A percentile compares a stretch with the other conserved stretches of the same genome.
Conservation (phyloP, 2,329 filamentous ascomycete species). For the Zymoseptoria brevis region DNA sequence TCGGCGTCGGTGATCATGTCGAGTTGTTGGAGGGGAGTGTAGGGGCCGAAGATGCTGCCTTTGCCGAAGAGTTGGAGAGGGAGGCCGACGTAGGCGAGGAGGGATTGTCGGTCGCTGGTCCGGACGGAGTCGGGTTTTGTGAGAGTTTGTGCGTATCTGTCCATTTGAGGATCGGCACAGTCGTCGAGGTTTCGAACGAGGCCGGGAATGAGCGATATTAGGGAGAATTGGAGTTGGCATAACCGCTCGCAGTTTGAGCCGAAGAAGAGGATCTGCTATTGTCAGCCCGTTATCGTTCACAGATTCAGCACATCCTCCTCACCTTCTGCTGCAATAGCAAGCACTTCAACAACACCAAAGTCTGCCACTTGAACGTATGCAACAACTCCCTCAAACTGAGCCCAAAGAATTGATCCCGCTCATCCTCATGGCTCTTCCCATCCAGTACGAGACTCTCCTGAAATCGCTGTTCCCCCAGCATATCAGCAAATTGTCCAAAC, state of each 20-base stretch:
- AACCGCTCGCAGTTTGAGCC: conserved; percentile 90
- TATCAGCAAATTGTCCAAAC: conserved; percentile 9
- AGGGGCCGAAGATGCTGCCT: conserved; percentile 91
- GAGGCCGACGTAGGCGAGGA: conserved; percentile 88
- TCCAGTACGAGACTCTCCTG: conserved; percentile 70
- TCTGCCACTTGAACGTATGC: conserved; percentile 91
- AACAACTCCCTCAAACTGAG: conserved; percentile 62
- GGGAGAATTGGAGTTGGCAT: conserved; percentile 97
- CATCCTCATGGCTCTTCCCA: conserved; percentile 56
- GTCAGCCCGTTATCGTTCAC: conserved; percentile 6
- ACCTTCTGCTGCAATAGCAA: conserved; percentile 92
- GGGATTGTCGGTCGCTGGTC: conserved; percentile 83
- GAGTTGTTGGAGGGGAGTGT: conserved; percentile 91
- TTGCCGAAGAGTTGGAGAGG: conserved; percentile 93
- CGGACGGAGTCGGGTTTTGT: conserved; percentile 74
- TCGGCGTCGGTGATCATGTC: conserved; percentile 87
- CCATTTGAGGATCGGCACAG: conserved; percentile 86
- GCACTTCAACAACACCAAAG: conserved; percentile 86
- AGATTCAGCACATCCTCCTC: conserved; percentile 55
- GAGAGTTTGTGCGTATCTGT: conserved; percentile 68
- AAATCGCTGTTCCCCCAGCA: conserved; percentile 53
- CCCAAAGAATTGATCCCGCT: conserved; percentile 82
- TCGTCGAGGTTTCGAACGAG: conserved; percentile 88
- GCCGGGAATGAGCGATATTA: conserved; percentile 90
- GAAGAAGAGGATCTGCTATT: conserved; percentile 88